Percentiles rank a stretch among this genome's conserved stretches.
Conservation (phyloP, 768 basidiomycete genomes). For the Amanita pallidorosea region DNA sequence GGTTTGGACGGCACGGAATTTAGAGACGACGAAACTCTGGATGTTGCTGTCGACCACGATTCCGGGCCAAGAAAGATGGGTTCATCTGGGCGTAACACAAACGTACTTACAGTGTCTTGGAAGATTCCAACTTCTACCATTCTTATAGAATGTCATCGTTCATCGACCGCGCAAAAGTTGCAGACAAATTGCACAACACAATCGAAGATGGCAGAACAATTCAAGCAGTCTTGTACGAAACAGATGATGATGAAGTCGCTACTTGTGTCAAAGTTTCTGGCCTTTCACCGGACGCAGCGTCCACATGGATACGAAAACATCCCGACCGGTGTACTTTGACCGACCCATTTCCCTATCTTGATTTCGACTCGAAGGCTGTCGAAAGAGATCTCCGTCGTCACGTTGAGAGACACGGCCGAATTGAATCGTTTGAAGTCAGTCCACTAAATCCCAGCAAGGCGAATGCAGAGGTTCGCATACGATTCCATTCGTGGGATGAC, state of each 20-base stretch:
- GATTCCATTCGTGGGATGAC: constrained; percentile 38
- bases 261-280: neutral
- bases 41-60: constrained; percentile 31
- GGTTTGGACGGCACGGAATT: constrained; percentile 40
- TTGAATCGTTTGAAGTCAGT: neutral
- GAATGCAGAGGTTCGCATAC: constrained; percentile 21
- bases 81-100: constrained; percentile 17
- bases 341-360: neutral
- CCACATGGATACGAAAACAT: neutral
- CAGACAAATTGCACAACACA: constrained; percentile 23
- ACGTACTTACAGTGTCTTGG: constrained; percentile 43
- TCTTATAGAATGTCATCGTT: constrained; percentile 20
- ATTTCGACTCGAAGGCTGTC: neutral
- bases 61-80: constrained; percentile 32
- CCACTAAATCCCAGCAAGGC: constrained; percentile 1
- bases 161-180: constrained; percentile 22
- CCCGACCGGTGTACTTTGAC: neutral
- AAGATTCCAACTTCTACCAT: constrained; percentile 32
- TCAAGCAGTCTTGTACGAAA: constrained; percentile 29
- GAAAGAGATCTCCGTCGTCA: neutral
- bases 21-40: constrained; percentile 24
- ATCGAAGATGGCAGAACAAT: constrained; percentile 31
- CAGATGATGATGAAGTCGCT: too few relatives aligned
- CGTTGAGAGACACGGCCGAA: neutral
- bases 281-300: neutral